Conservation (phyloP, 2,329 filamentous ascomycete genomes). For the Claviceps pazoutovae region DNA sequence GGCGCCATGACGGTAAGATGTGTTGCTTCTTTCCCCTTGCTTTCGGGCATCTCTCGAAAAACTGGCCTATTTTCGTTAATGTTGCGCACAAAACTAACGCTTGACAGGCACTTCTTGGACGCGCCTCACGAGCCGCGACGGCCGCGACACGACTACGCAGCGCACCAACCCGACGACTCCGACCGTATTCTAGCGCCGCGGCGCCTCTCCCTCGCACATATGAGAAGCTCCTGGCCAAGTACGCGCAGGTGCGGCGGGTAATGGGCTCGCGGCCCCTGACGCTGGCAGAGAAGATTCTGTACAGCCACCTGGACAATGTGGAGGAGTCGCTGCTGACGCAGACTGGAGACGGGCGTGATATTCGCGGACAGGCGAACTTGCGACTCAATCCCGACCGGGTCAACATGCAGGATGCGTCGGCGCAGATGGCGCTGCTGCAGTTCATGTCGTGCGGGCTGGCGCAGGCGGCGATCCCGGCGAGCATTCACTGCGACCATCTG, state of each 20-base stretch:
- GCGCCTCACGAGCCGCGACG: constrained; percentile 9
- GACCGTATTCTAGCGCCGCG: constrained; percentile 25
- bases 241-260: constrained; percentile 60
- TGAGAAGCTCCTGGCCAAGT: constrained; percentile 62
- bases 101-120: constrained; percentile 23
- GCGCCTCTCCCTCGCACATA: constrained; percentile 53
- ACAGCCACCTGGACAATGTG: constrained; percentile 80
- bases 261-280: constrained; percentile 59
- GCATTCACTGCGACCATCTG: constrained; percentile 98
- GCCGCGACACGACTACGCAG: constrained; percentile 3
- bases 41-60: not conserved
- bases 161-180: constrained; percentile 10
- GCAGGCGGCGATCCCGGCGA: constrained; percentile 82
- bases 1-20: constrained; percentile 30
- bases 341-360: constrained; percentile 70
- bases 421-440: constrained; percentile 94
- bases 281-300: constrained; percentile 94
- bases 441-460: constrained; percentile 96
- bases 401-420: constrained; percentile 97
- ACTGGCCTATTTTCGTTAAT: no score
- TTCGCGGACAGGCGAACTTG: constrained; percentile 80
- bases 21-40: no score
- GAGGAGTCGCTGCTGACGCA: constrained; percentile 76
- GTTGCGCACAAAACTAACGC: no score
- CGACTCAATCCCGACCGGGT: constrained; percentile 96